Percentiles rank a stretch among this genome's conserved stretches.
These are phyloP conservation scores for Massarina eburnea DNA, from an alignment of 2,329 filamentous ascomycete genomes.

Conservation along the genomic window DNA sequence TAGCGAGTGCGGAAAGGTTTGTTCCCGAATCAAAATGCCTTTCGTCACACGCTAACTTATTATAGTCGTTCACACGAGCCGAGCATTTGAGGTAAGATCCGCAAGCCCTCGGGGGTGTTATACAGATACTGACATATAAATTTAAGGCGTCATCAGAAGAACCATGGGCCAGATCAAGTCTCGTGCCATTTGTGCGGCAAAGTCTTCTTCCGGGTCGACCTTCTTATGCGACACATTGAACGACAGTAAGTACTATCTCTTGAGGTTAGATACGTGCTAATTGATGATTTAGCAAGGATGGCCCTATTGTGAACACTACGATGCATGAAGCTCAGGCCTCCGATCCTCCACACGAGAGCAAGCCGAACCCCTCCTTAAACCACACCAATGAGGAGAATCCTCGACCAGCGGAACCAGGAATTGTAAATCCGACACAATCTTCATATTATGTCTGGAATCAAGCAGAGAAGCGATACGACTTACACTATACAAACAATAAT, in stretches of 20 bases:
- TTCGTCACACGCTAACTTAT: slow-evolving; percentile 2
- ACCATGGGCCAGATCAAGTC: slow-evolving; percentile 9
- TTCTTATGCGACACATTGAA: slow-evolving; percentile 10
- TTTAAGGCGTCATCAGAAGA: slow-evolving; percentile 13
- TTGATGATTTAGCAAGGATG: slow-evolving; percentile 1
- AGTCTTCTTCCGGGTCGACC: slow-evolving; percentile 9
- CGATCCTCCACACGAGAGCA: neutral
- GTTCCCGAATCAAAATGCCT: neutral
- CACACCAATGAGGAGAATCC: neutral
- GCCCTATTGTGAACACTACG: neutral
- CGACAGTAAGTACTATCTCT: slow-evolving; percentile 6
- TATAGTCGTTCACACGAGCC: slow-evolving; percentile 42
- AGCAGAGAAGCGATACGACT: neutral
- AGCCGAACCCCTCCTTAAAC: neutral
- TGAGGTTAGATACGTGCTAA: neutral
- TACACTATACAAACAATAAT: too few relatives aligned
- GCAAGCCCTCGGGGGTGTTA: neutral
- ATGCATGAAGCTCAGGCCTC: neutral
- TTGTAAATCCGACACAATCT: neutral
- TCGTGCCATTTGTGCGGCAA: slow-evolving; percentile 11
- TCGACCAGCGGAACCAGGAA: neutral
- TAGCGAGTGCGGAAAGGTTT: slow-evolving; percentile 36
- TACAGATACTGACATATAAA: neutral
- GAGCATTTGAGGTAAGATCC: slow-evolving; percentile 40
- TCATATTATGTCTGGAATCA: neutral